Evolutionary conservation across 2,329 filamentous ascomycete species (phyloP).

Genomic region (Aspergillus oerlinghausenensis): DNA sequence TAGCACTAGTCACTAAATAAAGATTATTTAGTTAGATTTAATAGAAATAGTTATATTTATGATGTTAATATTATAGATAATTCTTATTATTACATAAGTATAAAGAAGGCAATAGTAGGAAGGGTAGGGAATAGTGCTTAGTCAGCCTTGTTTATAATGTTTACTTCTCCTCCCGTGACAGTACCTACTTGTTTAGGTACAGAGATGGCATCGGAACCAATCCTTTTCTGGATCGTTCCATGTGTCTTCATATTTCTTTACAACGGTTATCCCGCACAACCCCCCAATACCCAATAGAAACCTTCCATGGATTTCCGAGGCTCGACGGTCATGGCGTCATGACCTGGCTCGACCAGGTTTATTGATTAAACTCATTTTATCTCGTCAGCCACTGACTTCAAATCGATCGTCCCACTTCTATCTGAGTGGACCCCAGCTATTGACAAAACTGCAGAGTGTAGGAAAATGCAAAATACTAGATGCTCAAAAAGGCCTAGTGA

Average conservation of each 20-base stretch:
- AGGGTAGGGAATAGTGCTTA: no score
- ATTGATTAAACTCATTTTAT: constrained; percentile 3
- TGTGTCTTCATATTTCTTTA: not conserved
- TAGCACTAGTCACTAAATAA: no score
- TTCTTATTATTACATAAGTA: no score
- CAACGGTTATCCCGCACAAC: not conserved
- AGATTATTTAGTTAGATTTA: no score
- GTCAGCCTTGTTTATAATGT: no score
- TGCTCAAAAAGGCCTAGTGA: no score
- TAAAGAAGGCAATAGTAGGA: no score
- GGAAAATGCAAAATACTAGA: no score
- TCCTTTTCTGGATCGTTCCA: not conserved
- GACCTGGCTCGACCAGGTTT: constrained; percentile 5
- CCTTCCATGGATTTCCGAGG: not conserved
- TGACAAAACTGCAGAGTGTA: not conserved
- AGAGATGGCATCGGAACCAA: not conserved
- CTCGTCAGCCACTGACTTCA: not conserved
- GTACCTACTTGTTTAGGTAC: not conserved
- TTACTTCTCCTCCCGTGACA: no score
- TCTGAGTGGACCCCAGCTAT: not conserved
- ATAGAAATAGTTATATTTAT: no score
- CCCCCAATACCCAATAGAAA: not conserved
- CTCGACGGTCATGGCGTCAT: constrained; percentile 15
- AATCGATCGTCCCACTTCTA: not conserved
- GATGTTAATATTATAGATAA: no score